phyloP scores from a whole-genome alignment of 1,139 yeast genomes.

The Geotrichum restrictum region DNA sequence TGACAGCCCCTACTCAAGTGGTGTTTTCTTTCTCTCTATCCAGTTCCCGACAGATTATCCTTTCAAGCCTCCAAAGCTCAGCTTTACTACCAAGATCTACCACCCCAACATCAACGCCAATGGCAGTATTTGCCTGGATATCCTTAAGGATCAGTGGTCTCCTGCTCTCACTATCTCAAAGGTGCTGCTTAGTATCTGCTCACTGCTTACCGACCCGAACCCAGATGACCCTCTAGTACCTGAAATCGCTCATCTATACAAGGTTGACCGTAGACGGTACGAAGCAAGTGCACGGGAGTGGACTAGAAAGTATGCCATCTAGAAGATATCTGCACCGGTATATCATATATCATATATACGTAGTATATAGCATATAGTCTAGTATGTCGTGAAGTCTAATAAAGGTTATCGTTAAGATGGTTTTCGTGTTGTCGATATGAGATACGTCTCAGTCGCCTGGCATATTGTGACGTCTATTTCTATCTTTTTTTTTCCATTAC shows the following conservation, averaged over 20 bases:
- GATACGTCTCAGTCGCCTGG: no score
- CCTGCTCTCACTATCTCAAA: constrained; percentile 87
- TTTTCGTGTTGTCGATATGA: no score
- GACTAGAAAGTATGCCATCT: constrained; percentile 97
- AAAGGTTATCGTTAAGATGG: no score
- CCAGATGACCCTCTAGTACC: constrained; percentile 99
- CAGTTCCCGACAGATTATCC: constrained; percentile 95
- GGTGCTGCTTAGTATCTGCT: constrained; percentile 81
- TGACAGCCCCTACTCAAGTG: constrained; percentile 90
- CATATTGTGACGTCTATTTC: no score
- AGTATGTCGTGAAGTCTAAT: no score
- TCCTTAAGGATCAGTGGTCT: constrained; percentile 85
- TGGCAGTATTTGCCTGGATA: constrained; percentile 81
- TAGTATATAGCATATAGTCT: no score
- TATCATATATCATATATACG: no score
- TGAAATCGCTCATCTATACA: constrained; percentile 94
- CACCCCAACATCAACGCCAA: constrained; percentile 87
- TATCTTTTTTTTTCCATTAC: not conserved
- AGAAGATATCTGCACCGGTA: no score
- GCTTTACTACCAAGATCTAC: constrained; percentile 82
- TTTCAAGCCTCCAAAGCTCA: constrained; percentile 89
- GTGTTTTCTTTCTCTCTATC: constrained; percentile 83
- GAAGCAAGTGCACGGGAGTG: constrained; percentile 98
- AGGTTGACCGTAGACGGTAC: constrained; percentile 88
- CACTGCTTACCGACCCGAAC: constrained; percentile 91